Percentiles rank a stretch among this genome's conserved stretches.
Conservation (phyloP, 805 yeast species). For the Kazachstania martiniae region DNA sequence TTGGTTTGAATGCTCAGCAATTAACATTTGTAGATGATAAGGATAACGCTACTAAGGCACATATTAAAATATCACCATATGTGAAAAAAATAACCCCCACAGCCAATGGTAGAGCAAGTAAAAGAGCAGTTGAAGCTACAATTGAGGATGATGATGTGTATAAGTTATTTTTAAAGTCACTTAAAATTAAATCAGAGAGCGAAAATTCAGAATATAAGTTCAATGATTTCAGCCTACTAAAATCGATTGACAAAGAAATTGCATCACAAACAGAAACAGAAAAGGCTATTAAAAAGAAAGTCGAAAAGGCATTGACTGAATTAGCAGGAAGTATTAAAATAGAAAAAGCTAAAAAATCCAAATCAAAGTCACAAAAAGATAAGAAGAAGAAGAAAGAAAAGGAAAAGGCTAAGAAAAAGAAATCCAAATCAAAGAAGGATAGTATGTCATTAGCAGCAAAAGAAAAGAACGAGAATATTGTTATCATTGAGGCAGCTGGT, state of each 20-base stretch:
- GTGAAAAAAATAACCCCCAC: conserved; percentile 8
- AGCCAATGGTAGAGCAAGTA: conserved; percentile 3
- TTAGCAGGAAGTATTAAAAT: conserved; percentile 19
- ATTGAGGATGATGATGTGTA: conserved; percentile 24
- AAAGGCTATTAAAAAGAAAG: conserved; percentile 11
- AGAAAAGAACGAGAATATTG: conserved; percentile 15
- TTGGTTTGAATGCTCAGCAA: conserved; percentile 22
- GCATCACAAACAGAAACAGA: conserved; percentile 13
- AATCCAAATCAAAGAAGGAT: conserved; percentile 2
- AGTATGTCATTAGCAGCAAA: not conserved
- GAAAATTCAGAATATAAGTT: conserved; percentile 13
- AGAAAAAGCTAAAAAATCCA: conserved; percentile 13
- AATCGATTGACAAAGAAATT: conserved; percentile 20
- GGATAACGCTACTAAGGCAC: conserved; percentile 15
- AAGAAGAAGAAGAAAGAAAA: conserved; percentile 9
- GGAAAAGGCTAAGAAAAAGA: conserved; percentile 3
- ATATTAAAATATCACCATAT: conserved; percentile 15
- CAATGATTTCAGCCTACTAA: conserved; percentile 21
- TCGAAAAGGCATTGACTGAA: conserved; percentile 17
- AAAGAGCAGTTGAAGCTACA: conserved; percentile 19
- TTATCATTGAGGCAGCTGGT: conserved; percentile 25
- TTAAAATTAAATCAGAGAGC: conserved; percentile 12
- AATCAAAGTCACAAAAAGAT: conserved; percentile 9
- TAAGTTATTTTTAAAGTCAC: conserved; percentile 24
- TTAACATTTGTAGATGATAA: conserved; percentile 25